Conservation (phyloP, 2,329 filamentous ascomycete genomes). For the Phaeosphaeria sp. region DNA sequence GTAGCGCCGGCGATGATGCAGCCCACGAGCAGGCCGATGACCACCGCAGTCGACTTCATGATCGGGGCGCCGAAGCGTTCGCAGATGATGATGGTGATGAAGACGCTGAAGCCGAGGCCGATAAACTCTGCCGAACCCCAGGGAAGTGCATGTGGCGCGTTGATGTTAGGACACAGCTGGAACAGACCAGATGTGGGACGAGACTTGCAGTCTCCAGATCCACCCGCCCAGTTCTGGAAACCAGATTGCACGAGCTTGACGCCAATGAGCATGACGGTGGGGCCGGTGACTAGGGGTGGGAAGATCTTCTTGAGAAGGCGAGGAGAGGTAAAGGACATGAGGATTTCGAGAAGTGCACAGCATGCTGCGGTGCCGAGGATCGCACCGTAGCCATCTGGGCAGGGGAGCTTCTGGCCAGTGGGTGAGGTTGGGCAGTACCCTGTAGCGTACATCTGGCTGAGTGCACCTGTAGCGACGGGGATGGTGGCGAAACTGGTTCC, state of each 20-base stretch:
- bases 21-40: slow-evolving; percentile 75
- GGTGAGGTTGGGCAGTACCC: slow-evolving; percentile 69
- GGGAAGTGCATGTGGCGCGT: slow-evolving; percentile 72
- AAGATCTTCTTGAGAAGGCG: slow-evolving; percentile 74
- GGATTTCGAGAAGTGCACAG: slow-evolving; percentile 68
- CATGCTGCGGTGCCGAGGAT: slow-evolving; percentile 69
- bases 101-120: slow-evolving; percentile 80
- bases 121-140: slow-evolving; percentile 84
- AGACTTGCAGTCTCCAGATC: slow-evolving; percentile 65
- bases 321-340: slow-evolving; percentile 77
- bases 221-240: slow-evolving; percentile 80
- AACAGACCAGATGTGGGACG: slow-evolving; percentile 60
- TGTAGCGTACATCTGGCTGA: slow-evolving; percentile 78
- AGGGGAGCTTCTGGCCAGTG: slow-evolving; percentile 72
- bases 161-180: slow-evolving; percentile 65
- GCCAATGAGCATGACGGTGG: slow-evolving; percentile 74
- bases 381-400: slow-evolving; percentile 77
- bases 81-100: slow-evolving; percentile 78
- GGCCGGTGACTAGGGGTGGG: slow-evolving; percentile 77
- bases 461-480: slow-evolving; percentile 73
- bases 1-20: slow-evolving; percentile 80
- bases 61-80: slow-evolving; percentile 83
- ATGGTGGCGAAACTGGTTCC: slow-evolving; percentile 81
- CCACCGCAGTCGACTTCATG: slow-evolving; percentile 81
- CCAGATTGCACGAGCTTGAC: slow-evolving; percentile 74